Conservation (phyloP, 1,139 yeast genomes). For the Zygosaccharomyces pseudobailii region DNA sequence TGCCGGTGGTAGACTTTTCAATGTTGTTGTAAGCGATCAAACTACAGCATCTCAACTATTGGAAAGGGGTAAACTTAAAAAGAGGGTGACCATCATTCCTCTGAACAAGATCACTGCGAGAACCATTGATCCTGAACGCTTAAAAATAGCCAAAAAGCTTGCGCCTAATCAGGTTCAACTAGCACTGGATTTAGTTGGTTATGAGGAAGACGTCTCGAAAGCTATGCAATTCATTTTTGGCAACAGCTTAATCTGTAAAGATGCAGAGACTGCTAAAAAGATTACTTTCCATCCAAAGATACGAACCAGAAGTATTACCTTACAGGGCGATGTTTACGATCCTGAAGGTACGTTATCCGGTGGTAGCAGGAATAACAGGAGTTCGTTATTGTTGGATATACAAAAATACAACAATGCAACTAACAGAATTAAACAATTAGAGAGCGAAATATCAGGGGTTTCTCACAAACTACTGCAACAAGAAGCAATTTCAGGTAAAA, state of each 20-base stretch:
- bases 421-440: conserved; percentile 41
- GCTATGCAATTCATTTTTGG: conserved; percentile 97
- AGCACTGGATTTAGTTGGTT: conserved; percentile 76
- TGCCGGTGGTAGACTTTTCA: conserved; percentile 88
- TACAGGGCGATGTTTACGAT: conserved; percentile 92
- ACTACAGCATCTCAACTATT: conserved; percentile 76
- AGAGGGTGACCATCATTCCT: conserved; percentile 89
- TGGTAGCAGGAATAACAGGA: conserved; percentile 67
- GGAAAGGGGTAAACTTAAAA: conserved; percentile 69
- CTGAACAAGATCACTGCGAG: conserved; percentile 74
- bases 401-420: conserved; percentile 61
- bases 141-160: conserved; percentile 54
- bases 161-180: conserved; percentile 78
- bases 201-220: conserved; percentile 58
- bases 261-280: conserved; percentile 80
- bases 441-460: conserved; percentile 41
- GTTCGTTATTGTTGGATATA: conserved; percentile 58
- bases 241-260: conserved; percentile 74
- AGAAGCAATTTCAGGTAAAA: conserved; percentile 45
- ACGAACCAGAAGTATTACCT: conserved; percentile 79
- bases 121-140: conserved; percentile 41
- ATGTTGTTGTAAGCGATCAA: conserved; percentile 87
- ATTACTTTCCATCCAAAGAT: conserved; percentile 84
- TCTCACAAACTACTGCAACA: conserved; percentile 42
- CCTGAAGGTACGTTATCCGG: conserved; percentile 96